Percentiles rank a stretch among this genome's conserved stretches.
These are phyloP conservation scores for Chrysoporthe deuterocubensis DNA, from an alignment of 2,329 filamentous ascomycete species.

Conservation along the genomic window DNA sequence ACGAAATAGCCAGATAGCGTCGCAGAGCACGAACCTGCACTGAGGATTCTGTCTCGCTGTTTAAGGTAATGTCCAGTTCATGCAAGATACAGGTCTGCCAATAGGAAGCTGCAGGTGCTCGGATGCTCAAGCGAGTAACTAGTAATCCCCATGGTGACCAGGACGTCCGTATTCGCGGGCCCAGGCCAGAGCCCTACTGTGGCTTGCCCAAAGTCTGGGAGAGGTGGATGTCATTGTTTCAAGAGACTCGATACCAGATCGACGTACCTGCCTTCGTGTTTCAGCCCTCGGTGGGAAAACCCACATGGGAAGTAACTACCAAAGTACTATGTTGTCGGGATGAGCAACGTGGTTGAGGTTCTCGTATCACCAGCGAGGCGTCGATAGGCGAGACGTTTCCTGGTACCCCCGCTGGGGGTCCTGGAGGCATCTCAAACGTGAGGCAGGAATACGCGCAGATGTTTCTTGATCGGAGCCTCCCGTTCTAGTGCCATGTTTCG, in stretches of 20 bases:
- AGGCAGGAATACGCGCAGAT: slow-evolving; percentile 25
- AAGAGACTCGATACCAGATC: slow-evolving; percentile 25
- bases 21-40: not conserved
- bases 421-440: slow-evolving; percentile 14
- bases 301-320: not conserved
- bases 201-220: slow-evolving; percentile 21
- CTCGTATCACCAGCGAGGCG: slow-evolving; percentile 18
- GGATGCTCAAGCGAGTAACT: slow-evolving; percentile 11
- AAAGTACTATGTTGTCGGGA: not conserved
- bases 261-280: slow-evolving; percentile 24
- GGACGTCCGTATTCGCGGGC: not conserved
- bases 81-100: slow-evolving; percentile 26
- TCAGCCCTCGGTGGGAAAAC: slow-evolving; percentile 19
- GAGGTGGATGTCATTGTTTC: slow-evolving; percentile 29
- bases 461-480: slow-evolving; percentile 17
- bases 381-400: slow-evolving; percentile 20
- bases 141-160: slow-evolving; percentile 1
- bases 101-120: slow-evolving; percentile 11
- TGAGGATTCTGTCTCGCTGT: slow-evolving; percentile 3
- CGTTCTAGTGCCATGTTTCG: slow-evolving; percentile 22
- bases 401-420: slow-evolving; percentile 12
- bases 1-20: not conserved
- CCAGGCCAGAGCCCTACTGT: slow-evolving; percentile 9
- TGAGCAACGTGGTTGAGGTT: slow-evolving; percentile 7
- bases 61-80: slow-evolving; percentile 11